Conservation (phyloP, 1,139 yeast genomes). For the Taiozyma sp. region DNA sequence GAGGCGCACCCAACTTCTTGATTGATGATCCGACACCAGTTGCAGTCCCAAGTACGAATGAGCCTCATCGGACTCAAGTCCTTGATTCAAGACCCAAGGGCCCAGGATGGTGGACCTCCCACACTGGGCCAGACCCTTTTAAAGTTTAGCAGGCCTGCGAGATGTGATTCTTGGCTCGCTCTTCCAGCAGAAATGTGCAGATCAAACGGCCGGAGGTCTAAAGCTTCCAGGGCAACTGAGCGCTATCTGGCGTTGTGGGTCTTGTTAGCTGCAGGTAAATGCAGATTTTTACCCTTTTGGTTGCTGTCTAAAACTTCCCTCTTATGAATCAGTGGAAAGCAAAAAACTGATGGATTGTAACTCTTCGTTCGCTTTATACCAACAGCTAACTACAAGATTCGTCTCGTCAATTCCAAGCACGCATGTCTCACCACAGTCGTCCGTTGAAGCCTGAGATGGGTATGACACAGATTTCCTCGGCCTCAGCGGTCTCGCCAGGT, state of each 20-base stretch:
- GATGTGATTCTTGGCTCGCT: neutral
- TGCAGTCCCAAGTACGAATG: no score
- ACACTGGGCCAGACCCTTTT: neutral
- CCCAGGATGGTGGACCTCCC: no score
- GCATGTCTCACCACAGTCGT: neutral
- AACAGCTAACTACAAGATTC: neutral
- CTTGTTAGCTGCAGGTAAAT: neutral
- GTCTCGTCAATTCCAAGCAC: neutral
- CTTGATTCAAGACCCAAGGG: neutral
- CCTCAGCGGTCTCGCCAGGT: neutral
- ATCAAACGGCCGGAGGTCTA: neutral
- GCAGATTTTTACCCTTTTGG: neutral
- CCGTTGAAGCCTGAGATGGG: neutral
- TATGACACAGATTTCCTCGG: neutral
- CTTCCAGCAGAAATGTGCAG: neutral
- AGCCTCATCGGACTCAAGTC: neutral
- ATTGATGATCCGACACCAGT: no score
- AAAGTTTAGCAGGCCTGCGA: neutral
- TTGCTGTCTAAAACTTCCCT: neutral
- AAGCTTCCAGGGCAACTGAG: neutral
- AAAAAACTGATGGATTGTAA: neutral
- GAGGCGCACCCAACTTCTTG: neutral
- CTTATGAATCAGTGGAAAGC: neutral
- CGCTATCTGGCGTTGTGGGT: neutral
- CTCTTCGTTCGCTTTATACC: neutral